Evolutionary conservation across 2,329 filamentous ascomycete species (phyloP), one percentile per base, ranked within the genome.

Genomic region (Neonectria magnoliae): DNA sequence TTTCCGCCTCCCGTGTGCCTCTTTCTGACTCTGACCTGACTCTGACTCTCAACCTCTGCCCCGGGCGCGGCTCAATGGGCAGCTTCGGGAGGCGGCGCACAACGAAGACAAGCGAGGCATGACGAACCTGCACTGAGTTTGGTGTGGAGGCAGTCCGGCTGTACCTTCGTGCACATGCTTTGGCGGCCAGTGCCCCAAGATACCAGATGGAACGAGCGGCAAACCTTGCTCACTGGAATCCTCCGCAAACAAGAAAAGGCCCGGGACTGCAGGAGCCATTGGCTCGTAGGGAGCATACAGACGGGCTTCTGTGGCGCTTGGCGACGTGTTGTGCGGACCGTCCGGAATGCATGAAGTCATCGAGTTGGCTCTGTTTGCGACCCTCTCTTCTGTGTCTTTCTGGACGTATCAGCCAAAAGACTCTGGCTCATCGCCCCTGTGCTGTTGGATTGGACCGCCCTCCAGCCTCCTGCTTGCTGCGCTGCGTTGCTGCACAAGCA

Each of bases 301-400:
- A 62, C 61, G 59, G 56, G 52, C 44, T 59, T 67, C 55, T 64
- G 68, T 69, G 64, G 71, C 68, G 72, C 71, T 72, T 67, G 61
- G 63, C 71, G 66, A 73, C 67, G 62, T 74, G 69, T 75, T 72
- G 64, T 25, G 56, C 61, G 56, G 61, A 54, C 44, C 56, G 68
- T 70, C 68, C 68, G 74, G 73, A 76, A 76, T 78, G 77, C 75
- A 79, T 77, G 67, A 79, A 76, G 75, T 76, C 75, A 76, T 76
- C 67, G 67, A 75, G 68, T 68, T 68, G 64, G 66, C 58, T 57
- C 68, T 68, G 44, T 42, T 52, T 47, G 60, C 57, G 60, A 65
- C 60, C 67, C 62, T 63, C 65, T 47, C 45, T 58, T 38, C 42
- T 45, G 27, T 63, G 56, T 64, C 62, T 59, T 54, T 68, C 47